Evolutionary conservation across 495 filamentous ascomycete species (phyloP), one percentile per base, ranked within the genome.

Genomic region (Trichoderma reesei): DNA sequence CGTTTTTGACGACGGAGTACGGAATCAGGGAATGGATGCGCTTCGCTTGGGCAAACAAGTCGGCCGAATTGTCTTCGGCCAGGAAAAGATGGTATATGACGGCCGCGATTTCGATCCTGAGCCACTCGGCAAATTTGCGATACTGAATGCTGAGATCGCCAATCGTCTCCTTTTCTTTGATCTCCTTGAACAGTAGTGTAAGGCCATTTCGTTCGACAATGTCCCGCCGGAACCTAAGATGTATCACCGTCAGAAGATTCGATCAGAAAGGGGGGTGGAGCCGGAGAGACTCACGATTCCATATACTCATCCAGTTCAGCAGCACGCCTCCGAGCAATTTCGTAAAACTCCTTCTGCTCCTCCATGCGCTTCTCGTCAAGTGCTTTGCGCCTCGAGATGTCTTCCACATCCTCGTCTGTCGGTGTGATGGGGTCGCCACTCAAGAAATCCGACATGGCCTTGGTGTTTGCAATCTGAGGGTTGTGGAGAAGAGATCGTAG

Each of bases 61-160:
- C 94, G 8, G 92, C 90, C 3, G 92, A 96, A 73, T 98, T 98
- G 71, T 98, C 94, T 73, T 98, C 94, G 41, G 94, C 94, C 46
- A 98, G 83, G 82, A 98, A 98, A 38, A 98, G 79, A 73, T 98
- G 94, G 72, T 98, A 98, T 41, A 98, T 85, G 14, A 94, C 97
- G 31, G 94, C 94, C 7, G 94, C 94, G 48, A 98, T 88, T 75
- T 98, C 94, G 69, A 98, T 98, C 36, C 95, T 87, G 60, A 98
- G 79, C 94, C 94, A 98, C 74, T 98, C 94, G 36, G 93, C 93
- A 70, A 98, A 98, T 71, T 98, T 98, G 69, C 94, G 89, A 72
- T 98, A 98, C 72, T 98, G 92, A 36, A 94, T 84, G 69, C 88
- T 92, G 31, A 98, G 82, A 67, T 98, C 92, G 66, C 85, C 82